Conservation (phyloP, 257 asterid species). For the Paraleonurus japonicus region DNA sequence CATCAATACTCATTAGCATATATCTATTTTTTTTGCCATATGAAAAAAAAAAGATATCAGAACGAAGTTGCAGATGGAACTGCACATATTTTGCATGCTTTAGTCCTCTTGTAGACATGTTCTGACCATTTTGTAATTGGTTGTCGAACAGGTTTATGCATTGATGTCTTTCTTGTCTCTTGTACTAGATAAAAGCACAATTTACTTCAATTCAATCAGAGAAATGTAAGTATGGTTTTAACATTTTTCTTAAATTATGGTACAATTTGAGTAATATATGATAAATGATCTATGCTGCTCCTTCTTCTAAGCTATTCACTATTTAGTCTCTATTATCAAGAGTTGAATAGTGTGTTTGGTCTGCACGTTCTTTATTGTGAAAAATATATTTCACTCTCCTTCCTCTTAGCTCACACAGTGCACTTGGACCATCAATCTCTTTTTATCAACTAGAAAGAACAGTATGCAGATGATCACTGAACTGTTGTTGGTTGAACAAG, state of each 20-base stretch:
- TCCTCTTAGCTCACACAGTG: neutral
- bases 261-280: neutral
- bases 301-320: neutral
- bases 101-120: conserved; percentile 7
- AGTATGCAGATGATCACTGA: neutral
- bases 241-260: neutral
- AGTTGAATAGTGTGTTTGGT: conserved; percentile 3
- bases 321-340: neutral
- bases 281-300: neutral
- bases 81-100: conserved; percentile 14
- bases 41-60: neutral
- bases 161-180: conserved; percentile 89
- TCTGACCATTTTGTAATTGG: conserved; percentile 32
- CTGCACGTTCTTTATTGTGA: neutral
- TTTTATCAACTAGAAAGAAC: neutral
- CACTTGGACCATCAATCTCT: neutral
- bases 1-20: neutral
- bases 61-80: conserved; percentile 1
- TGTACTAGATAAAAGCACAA: conserved; percentile 60
- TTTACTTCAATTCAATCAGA: conserved; percentile 92
- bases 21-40: neutral
- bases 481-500: neutral
- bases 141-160: conserved; percentile 80
- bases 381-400: neutral
- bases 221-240: conserved; percentile 74